A percentile compares a stretch with the other conserved stretches of the same genome.
phyloP scores from a whole-genome alignment of 2,329 filamentous ascomycete genomes.

The Drechslerella dactyloides region DNA sequence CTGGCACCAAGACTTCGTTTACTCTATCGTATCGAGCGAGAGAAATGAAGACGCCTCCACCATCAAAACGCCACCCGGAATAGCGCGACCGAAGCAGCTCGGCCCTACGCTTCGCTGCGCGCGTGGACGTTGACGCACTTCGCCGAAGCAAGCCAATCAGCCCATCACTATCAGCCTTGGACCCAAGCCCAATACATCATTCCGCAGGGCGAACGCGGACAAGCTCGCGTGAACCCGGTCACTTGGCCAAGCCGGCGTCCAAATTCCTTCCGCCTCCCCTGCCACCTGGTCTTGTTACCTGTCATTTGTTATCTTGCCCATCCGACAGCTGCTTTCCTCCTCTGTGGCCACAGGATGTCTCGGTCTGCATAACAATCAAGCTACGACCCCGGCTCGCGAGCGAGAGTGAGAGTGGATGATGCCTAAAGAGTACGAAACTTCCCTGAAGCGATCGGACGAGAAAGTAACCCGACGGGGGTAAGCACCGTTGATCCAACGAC shows the following conservation, averaged over 20 bases:
- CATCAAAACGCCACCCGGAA: background rate
- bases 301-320: constrained; percentile 35
- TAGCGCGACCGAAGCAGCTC: background rate
- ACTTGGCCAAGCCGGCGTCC: constrained; percentile 20
- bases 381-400: constrained; percentile 7
- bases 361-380: constrained; percentile 28
- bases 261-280: background rate
- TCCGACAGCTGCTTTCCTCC: constrained; percentile 46
- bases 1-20: constrained; percentile 16
- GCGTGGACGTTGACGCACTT: constrained; percentile 46
- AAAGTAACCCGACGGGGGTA: constrained; percentile 28
- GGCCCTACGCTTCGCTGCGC: constrained; percentile 15
- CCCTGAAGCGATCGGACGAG: constrained; percentile 18
- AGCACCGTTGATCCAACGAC: constrained; percentile 36
- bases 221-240: constrained; percentile 49
- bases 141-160: constrained; percentile 49
- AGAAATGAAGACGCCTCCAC: constrained; percentile 20
- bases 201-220: constrained; percentile 4
- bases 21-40: constrained; percentile 50
- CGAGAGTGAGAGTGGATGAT: background rate
- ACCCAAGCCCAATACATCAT: constrained; percentile 10
- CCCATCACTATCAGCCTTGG: constrained; percentile 12
- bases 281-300: background rate
- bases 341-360: constrained; percentile 23
- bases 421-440: constrained; percentile 17